These are phyloP conservation scores for Geranium rotundifolium DNA, from an alignment of 345 rosid species.

Conservation along the genomic window DNA sequence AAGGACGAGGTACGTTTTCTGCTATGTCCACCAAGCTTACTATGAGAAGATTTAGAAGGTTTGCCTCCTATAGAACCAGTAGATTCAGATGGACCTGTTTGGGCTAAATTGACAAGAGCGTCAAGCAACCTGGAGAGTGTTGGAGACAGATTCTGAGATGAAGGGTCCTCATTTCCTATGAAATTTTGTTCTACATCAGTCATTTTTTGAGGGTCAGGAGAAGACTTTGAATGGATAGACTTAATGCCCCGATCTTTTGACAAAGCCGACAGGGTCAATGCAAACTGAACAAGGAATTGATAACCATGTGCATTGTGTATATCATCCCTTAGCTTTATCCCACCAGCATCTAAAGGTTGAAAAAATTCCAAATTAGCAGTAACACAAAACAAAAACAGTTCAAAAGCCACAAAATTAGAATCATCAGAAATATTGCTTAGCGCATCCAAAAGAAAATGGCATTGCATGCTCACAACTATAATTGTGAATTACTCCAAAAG, in stretches of 20 bases:
- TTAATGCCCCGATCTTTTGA: slow-evolving; percentile 35
- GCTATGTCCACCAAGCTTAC: slow-evolving; percentile 41
- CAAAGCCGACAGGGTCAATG: slow-evolving; percentile 60
- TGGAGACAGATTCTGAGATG: slow-evolving; percentile 53
- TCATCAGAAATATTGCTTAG: slow-evolving; percentile 2
- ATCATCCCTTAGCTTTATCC: slow-evolving; percentile 91
- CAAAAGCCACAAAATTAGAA: slow-evolving; percentile 2
- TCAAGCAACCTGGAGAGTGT: slow-evolving; percentile 85
- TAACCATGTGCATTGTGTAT: slow-evolving; percentile 98
- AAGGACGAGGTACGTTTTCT: slow-evolving; percentile 52
- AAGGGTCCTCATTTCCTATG: slow-evolving; percentile 34
- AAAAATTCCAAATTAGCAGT: slow-evolving; percentile 23
- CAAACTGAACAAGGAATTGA: slow-evolving; percentile 98
- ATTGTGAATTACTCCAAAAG: neutral
- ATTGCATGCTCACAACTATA: neutral
- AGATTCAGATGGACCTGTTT: slow-evolving; percentile 72
- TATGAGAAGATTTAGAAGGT: slow-evolving; percentile 40
- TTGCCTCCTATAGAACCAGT: slow-evolving; percentile 30
- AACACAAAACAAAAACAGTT: slow-evolving; percentile 2
- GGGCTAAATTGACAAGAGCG: slow-evolving; percentile 83
- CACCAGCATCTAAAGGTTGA: slow-evolving; percentile 75
- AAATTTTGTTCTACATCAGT: slow-evolving; percentile 11
- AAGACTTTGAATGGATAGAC: slow-evolving; percentile 26
- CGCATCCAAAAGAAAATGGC: neutral
- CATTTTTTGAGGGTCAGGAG: slow-evolving; percentile 7